Evolutionary conservation across 768 basidiomycete genomes (phyloP), one percentile per base, ranked within the genome.

Genomic region (Rhizopogon salebrosus): DNA sequence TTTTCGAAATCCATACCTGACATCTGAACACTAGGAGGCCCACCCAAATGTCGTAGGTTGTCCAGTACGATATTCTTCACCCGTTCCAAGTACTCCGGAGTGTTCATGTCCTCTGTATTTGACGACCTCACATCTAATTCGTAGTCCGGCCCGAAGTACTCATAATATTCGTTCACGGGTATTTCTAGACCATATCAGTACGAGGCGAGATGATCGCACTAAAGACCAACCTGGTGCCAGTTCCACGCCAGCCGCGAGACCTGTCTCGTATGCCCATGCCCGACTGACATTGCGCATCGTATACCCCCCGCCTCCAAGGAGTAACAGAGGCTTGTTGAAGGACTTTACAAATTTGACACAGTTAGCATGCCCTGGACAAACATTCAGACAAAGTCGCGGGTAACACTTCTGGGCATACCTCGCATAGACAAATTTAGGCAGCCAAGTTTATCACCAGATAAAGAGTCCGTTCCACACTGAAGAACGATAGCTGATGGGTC

Each of bases 61-160:
- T 98, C 93, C 69, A 98, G 80, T 10, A 97, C 90, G 43, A 95
- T 92, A 49, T 83, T 81, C 67, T 90, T 94, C 54, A 98, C 86
- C 41, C 97, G 91, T 40, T 95, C 89, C 54, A 99, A 77, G 69
- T 98, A 99, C 54, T 90, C 89, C 4, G 82, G 83, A 3, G 91
- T 90, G 64, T 99, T 99, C 73, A 95, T 73, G 64, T 99, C 95
- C 59, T 97, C 94, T 55, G 92, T 89, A 65, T 98, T 99, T 11
- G 92, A 94, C 11, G 92, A 74, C 62, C 87, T 91, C 26, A 99
- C 97, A 65, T 99, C 92, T 29, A 99, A 80, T 65, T 94, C 84
- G 63, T 98, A 98, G 62, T 95, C 92, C 3, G 97, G 97, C 0
- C 97, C 97, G 68, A 98, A 98, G 70, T 98, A 98, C 65, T 98